These are phyloP conservation scores for Cucumis variabilis DNA, from an alignment of 331 rosid genomes.

Conservation along the genomic window DNA sequence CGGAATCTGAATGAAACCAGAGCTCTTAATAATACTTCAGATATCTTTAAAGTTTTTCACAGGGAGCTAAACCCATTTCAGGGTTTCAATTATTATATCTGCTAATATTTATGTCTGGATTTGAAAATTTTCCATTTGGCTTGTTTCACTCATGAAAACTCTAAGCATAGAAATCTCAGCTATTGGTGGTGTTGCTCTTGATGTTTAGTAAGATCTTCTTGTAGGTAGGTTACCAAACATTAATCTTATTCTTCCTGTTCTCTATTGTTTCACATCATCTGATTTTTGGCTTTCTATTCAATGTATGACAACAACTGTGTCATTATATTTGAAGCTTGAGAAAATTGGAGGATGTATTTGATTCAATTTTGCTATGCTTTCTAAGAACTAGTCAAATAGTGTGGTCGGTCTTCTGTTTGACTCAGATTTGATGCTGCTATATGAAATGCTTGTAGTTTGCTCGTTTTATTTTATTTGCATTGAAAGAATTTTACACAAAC, in stretches of 20 bases:
- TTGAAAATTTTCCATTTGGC: neutral
- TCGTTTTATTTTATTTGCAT: neutral
- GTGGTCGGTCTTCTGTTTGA: neutral
- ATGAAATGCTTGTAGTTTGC: neutral
- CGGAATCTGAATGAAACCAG: neutral
- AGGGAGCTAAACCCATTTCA: neutral
- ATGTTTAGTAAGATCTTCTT: neutral
- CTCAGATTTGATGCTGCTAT: neutral
- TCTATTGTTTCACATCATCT: neutral
- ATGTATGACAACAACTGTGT: neutral
- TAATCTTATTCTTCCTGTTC: neutral
- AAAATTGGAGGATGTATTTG: neutral
- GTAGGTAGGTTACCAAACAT: neutral
- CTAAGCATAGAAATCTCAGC: neutral
- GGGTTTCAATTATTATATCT: neutral
- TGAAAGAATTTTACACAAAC: neutral
- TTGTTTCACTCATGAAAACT: neutral
- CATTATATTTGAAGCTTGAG: constrained; percentile 7
- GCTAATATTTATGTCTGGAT: neutral
- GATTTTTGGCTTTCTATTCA: neutral
- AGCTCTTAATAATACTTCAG: neutral
- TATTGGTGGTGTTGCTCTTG: neutral
- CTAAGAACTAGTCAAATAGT: neutral
- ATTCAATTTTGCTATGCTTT: neutral
- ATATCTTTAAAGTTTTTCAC: neutral